phyloP scores from a whole-genome alignment of 2,329 filamentous ascomycete genomes.

The Diaporthe capsici region DNA sequence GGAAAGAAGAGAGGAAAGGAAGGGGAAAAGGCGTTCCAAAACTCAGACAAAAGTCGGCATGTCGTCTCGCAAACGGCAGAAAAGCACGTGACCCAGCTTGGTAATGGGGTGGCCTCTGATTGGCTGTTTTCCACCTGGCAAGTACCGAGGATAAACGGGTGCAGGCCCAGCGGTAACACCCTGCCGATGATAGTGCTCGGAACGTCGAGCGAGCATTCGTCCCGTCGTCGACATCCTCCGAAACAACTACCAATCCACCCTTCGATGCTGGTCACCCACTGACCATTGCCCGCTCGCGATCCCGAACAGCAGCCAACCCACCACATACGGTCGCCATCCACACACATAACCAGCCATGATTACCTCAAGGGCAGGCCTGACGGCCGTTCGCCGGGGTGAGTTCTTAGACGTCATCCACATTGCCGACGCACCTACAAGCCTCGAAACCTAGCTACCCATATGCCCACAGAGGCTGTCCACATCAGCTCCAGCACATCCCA shows the following conservation, averaged over 20 bases:
- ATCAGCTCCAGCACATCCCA: not conserved
- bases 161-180: slow-evolving; percentile 41
- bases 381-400: slow-evolving; percentile 72
- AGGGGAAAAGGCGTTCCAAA: not conserved
- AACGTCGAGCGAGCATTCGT: slow-evolving; percentile 8
- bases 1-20: slow-evolving; percentile 50
- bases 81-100: slow-evolving; percentile 43
- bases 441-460: not conserved
- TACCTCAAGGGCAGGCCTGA: slow-evolving; percentile 69
- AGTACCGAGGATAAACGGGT: slow-evolving; percentile 59
- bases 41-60: slow-evolving; percentile 37
- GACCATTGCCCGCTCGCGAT: slow-evolving; percentile 28
- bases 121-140: slow-evolving; percentile 52
- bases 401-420: slow-evolving; percentile 37
- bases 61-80: slow-evolving; percentile 36
- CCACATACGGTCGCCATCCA: slow-evolving; percentile 24
- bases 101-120: slow-evolving; percentile 50
- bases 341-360: slow-evolving; percentile 60
- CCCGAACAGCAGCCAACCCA: slow-evolving; percentile 39
- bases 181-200: slow-evolving; percentile 16
- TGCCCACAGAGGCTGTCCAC: not conserved
- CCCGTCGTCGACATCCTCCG: slow-evolving; percentile 37
- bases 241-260: slow-evolving; percentile 12
- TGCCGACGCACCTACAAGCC: slow-evolving; percentile 21
- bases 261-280: slow-evolving; percentile 39